Conservation (phyloP, 2,329 filamentous ascomycete species). For the Stagonosporopsis cucurbitacearum region DNA sequence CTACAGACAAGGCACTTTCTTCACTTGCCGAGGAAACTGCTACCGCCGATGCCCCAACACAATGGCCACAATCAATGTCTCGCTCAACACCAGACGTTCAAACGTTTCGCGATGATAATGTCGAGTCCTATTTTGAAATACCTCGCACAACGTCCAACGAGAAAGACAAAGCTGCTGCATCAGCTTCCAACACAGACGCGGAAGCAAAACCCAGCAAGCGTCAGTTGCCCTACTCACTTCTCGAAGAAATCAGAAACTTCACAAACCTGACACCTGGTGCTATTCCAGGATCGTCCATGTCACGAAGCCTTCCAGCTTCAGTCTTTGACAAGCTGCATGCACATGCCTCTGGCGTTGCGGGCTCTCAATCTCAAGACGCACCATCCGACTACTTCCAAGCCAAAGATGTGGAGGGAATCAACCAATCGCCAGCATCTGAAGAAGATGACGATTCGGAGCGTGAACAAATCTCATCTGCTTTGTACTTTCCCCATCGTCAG, state of each 20-base stretch:
- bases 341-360: constrained; percentile 23
- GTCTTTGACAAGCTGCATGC: constrained; percentile 44
- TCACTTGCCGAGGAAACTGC: constrained; percentile 35
- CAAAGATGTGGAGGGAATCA: constrained; percentile 25
- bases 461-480: constrained; percentile 85
- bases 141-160: constrained; percentile 14
- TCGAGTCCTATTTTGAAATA: constrained; percentile 41
- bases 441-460: constrained; percentile 71
- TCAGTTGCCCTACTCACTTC: constrained; percentile 56
- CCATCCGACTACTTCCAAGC: constrained; percentile 40
- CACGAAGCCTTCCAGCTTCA: constrained; percentile 57
- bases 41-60: constrained; percentile 22
- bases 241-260: constrained; percentile 64
- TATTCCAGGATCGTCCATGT: constrained; percentile 56
- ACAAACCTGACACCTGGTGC: constrained; percentile 58
- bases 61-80: constrained; percentile 29
- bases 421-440: constrained; percentile 48
- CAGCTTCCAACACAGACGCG: neutral
- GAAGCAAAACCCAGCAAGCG: constrained; percentile 16
- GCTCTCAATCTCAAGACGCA: constrained; percentile 30
- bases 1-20: constrained; percentile 38
- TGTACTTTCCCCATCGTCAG: constrained; percentile 79
- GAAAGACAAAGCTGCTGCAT: constrained; percentile 4
- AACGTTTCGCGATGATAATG: constrained; percentile 27
- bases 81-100: constrained; percentile 35